phyloP scores from a whole-genome alignment of 805 yeast genomes.

The Ogataea polymorpha region DNA sequence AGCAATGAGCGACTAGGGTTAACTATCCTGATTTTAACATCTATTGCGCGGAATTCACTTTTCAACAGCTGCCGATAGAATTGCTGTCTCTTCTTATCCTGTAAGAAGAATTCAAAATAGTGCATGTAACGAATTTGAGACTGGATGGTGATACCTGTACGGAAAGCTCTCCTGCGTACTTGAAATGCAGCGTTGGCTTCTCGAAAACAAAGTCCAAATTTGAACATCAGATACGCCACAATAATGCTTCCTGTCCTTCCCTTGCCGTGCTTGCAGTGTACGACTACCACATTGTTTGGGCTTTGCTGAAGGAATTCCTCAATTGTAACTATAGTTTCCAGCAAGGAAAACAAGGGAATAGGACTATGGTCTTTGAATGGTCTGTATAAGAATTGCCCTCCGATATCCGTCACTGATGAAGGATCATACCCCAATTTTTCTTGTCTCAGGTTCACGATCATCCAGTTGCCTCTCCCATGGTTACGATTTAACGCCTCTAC shows the following conservation, averaged over 20 bases:
- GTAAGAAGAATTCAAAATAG: conserved; percentile 40
- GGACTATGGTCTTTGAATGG: conserved; percentile 81
- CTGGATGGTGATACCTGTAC: conserved; percentile 65
- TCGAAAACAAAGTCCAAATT: conserved; percentile 33
- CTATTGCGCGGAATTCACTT: conserved; percentile 1
- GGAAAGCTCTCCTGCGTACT: conserved; percentile 47
- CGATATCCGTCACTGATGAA: conserved; percentile 34
- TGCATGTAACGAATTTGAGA: conserved; percentile 67
- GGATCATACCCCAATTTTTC: conserved; percentile 44
- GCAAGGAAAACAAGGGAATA: conserved; percentile 57
- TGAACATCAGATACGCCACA: conserved; percentile 65
- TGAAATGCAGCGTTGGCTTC: conserved; percentile 56
- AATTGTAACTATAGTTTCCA: conserved; percentile 44
- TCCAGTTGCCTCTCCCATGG: conserved; percentile 59
- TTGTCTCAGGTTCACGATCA: conserved; percentile 66
- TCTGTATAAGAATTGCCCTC: conserved; percentile 35
- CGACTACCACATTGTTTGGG: conserved; percentile 45
- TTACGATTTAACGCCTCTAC: conserved; percentile 42
- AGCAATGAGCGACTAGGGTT: conserved; percentile 8
- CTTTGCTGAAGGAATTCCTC: conserved; percentile 37
- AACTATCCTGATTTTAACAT: conserved; percentile 8
- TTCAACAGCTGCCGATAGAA: conserved; percentile 6
- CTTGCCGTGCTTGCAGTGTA: conserved; percentile 90
- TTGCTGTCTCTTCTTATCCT: conserved; percentile 6
- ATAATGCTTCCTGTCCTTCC: conserved; percentile 83